phyloP scores from a whole-genome alignment of 805 yeast species.

The Sugiyamaella chiloensis region DNA sequence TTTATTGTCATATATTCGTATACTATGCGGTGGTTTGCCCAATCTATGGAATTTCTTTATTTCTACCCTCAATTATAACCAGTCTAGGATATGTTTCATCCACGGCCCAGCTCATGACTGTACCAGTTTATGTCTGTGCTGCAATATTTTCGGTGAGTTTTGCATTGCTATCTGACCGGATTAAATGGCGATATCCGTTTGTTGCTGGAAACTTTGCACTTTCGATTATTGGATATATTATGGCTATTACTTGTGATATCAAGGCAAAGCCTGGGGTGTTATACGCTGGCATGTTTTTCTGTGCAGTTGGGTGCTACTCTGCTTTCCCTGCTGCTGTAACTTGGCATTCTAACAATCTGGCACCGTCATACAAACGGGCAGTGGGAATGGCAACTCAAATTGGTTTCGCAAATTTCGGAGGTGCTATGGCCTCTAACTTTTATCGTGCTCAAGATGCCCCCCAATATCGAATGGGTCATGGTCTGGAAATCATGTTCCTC shows the following conservation, averaged over 20 bases:
- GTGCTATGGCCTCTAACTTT: slow-evolving; percentile 36
- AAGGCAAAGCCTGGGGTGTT: slow-evolving; percentile 54
- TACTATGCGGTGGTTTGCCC: slow-evolving; percentile 2
- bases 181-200: slow-evolving; percentile 56
- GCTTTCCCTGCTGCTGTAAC: slow-evolving; percentile 36
- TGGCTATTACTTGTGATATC: slow-evolving; percentile 13
- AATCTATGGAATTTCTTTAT: slow-evolving; percentile 19
- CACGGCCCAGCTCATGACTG: slow-evolving; percentile 54
- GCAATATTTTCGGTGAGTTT: slow-evolving; percentile 49
- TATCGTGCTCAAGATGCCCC: slow-evolving; percentile 55
- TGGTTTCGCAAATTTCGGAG: slow-evolving; percentile 48
- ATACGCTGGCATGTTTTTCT: slow-evolving; percentile 51
- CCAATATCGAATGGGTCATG: slow-evolving; percentile 48
- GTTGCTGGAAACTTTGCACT: slow-evolving; percentile 39
- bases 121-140: slow-evolving; percentile 55
- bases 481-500: slow-evolving; percentile 45
- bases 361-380: slow-evolving; percentile 59
- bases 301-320: slow-evolving; percentile 43
- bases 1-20: slow-evolving; percentile 11
- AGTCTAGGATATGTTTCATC: slow-evolving; percentile 51
- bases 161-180: slow-evolving; percentile 54
- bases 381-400: slow-evolving; percentile 42
- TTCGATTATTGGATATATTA: slow-evolving; percentile 32
- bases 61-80: slow-evolving; percentile 56
- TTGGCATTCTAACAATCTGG: slow-evolving; percentile 18